These are phyloP conservation scores for Tylopilus sp. DNA, from an alignment of 768 basidiomycete species.

Conservation along the genomic window DNA sequence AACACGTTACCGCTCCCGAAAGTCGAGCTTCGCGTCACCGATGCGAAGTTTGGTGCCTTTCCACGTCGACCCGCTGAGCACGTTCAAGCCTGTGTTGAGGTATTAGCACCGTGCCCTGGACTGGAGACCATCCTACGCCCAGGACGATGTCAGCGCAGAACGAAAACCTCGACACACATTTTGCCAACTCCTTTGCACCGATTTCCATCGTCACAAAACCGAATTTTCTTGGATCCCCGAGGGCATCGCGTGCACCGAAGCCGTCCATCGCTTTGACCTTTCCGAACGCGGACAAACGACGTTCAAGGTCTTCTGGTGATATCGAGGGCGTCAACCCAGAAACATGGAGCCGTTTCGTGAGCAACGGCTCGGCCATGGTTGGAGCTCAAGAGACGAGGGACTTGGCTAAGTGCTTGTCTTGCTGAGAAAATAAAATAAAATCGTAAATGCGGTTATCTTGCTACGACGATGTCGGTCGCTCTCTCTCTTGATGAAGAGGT, in stretches of 20 bases:
- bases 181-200: too few relatives aligned
- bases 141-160: too few relatives aligned
- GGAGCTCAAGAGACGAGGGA: constrained; percentile 17
- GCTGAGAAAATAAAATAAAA: background rate
- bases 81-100: too few relatives aligned
- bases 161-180: too few relatives aligned
- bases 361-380: constrained; percentile 18
- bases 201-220: too few relatives aligned
- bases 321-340: constrained; percentile 74
- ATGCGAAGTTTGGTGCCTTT: constrained; percentile 83
- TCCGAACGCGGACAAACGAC: constrained; percentile 63
- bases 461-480: constrained; percentile 29
- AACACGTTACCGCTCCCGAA: constrained; percentile 48
- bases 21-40: constrained; percentile 82
- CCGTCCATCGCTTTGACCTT: constrained; percentile 67
- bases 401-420: constrained; percentile 4
- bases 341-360: constrained; percentile 65
- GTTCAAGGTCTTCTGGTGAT: constrained; percentile 50
- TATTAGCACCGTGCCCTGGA: too few relatives aligned
- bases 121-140: too few relatives aligned
- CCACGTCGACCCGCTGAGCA: constrained; percentile 31
- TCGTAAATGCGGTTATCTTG: background rate
- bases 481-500: constrained; percentile 88
- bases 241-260: constrained; percentile 57
- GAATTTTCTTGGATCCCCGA: constrained; percentile 38